A percentile compares a stretch with the other conserved stretches of the same genome.
Evolutionary conservation across 2,329 filamentous ascomycete genomes (phyloP).

Genomic region (Ophiostoma quercus): DNA sequence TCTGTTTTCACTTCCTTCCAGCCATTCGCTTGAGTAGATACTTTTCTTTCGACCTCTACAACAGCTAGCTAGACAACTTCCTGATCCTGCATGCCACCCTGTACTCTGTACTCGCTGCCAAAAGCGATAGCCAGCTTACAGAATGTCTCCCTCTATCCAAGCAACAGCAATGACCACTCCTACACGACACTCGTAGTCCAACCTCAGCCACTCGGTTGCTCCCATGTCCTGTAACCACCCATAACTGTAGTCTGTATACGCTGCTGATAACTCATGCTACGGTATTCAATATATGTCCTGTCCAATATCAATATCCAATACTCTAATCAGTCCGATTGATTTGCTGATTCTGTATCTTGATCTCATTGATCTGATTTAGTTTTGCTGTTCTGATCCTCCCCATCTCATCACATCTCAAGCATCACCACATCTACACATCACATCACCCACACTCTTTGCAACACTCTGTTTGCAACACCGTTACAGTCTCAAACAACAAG

Average conservation of each 20-base stretch:
- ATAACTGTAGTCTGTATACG: not conserved
- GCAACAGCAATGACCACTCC: not conserved
- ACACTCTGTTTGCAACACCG: conserved; percentile 7
- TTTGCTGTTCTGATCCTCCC: not conserved
- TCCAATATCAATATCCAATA: not conserved
- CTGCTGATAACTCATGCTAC: not conserved
- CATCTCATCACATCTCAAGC: not conserved
- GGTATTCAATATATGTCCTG: not conserved
- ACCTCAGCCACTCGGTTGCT: conserved; percentile 20
- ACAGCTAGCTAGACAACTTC: not conserved
- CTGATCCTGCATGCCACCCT: conserved; percentile 2
- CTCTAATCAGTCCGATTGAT: not conserved
- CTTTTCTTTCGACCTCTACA: not conserved
- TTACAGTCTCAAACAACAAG: conserved; percentile 15
- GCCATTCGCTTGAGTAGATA: not conserved
- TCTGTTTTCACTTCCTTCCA: not conserved
- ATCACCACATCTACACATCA: not conserved
- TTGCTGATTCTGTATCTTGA: not conserved
- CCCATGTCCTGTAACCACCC: conserved; percentile 19
- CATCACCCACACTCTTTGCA: not conserved
- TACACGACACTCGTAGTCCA: not conserved
- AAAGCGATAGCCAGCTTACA: not conserved
- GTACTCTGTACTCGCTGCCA: conserved; percentile 7
- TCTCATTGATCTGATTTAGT: not conserved
- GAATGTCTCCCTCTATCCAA: not conserved